These are phyloP conservation scores for Cymbopogon citratus DNA, from an alignment of 176 grass and related monocot genomes.

Conservation along the genomic window DNA sequence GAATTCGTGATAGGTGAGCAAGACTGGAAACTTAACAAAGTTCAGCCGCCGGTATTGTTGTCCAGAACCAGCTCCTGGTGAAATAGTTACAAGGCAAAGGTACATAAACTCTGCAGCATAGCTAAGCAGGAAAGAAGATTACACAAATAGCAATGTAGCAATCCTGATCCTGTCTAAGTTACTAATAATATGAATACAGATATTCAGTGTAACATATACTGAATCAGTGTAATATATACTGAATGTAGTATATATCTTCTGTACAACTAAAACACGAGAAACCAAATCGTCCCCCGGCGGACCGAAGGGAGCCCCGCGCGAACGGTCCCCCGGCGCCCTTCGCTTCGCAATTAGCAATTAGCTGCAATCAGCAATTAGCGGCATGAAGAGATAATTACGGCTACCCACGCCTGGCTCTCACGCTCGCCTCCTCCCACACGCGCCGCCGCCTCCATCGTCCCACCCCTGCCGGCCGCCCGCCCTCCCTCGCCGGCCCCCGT, in stretches of 20 bases:
- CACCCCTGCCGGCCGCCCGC: too few species aligned
- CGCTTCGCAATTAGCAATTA: too few species aligned
- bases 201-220: neutral
- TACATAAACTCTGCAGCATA: neutral
- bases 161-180: neutral
- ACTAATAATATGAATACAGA: neutral
- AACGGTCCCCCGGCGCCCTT: too few species aligned
- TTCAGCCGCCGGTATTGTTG: neutral
- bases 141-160: neutral
- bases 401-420: too few species aligned
- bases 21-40: neutral
- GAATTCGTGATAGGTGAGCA: neutral
- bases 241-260: neutral
- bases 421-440: too few species aligned
- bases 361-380: too few species aligned
- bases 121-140: neutral
- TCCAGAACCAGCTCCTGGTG: neutral
- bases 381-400: too few species aligned
- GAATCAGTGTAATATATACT: neutral
- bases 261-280: too few species aligned
- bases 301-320: too few species aligned
- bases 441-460: too few species aligned
- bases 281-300: too few species aligned
- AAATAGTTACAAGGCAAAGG: neutral
- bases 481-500: too few species aligned